Conservation (phyloP, 805 yeast genomes). For the Ogataea degrootiae region DNA sequence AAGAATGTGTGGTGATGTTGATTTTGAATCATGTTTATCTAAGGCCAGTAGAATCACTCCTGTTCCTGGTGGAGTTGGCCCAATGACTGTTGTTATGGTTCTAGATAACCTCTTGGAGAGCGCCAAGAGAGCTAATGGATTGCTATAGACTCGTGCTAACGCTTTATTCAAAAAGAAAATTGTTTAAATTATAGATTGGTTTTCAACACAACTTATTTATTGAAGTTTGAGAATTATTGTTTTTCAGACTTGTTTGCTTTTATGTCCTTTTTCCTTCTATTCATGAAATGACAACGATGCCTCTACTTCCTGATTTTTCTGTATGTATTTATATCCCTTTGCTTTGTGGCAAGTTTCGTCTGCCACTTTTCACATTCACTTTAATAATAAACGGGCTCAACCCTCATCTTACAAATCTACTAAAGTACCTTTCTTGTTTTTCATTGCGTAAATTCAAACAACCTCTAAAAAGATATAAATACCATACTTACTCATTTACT, state of each 20-base stretch:
- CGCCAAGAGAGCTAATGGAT: constrained; percentile 39
- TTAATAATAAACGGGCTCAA: constrained; percentile 1
- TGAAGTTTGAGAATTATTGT: not conserved
- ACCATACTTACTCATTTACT: constrained; percentile 17
- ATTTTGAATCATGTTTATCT: constrained; percentile 59
- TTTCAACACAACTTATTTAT: constrained; percentile 3
- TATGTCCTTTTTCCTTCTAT: not conserved
- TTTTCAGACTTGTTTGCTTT: not conserved
- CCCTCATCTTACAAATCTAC: not conserved
- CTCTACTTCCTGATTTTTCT: not conserved
- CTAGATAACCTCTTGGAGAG: constrained; percentile 77
- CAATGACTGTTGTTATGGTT: constrained; percentile 98
- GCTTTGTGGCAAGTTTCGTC: too few relatives aligned
- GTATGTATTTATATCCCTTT: not conserved
- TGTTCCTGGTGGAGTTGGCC: constrained; percentile 99
- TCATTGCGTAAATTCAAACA: not conserved
- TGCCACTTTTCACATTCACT: not conserved
- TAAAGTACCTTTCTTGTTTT: not conserved
- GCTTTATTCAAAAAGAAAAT: not conserved
- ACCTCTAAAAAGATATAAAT: not conserved
- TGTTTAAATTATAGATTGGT: not conserved
- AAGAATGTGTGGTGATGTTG: constrained; percentile 93
- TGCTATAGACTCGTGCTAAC: not conserved
- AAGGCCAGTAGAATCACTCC: constrained; percentile 80
- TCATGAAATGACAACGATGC: too few relatives aligned